Conservation (phyloP, 768 basidiomycete genomes). For the Trichaptum fuscoviolaceum region DNA sequence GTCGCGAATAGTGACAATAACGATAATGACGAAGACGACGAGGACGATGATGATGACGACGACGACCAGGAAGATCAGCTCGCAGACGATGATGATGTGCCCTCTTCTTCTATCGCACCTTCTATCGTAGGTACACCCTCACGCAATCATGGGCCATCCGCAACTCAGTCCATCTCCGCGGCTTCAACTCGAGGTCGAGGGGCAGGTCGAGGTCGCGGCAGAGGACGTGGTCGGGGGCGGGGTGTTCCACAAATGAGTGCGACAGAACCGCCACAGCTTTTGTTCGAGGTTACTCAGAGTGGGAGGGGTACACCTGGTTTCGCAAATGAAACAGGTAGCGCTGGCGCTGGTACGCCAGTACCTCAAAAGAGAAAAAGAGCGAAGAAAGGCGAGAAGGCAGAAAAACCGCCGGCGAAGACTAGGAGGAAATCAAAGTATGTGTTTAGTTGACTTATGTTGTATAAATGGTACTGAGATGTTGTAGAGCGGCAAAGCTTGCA, state of each 20-base stretch:
- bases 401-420: neutral
- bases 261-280: neutral
- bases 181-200: neutral
- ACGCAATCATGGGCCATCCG: slow-evolving; percentile 13
- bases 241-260: neutral
- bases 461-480: neutral
- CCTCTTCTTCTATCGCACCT: slow-evolving; percentile 23
- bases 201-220: neutral
- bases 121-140: slow-evolving; percentile 30
- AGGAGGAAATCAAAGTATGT: neutral
- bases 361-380: neutral
- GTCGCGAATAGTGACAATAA: slow-evolving; percentile 17
- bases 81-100: slow-evolving; percentile 63
- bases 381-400: slow-evolving; percentile 4
- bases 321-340: neutral
- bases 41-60: slow-evolving; percentile 57
- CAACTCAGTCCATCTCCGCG: slow-evolving; percentile 6
- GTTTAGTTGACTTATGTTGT: neutral
- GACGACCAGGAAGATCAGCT: slow-evolving; percentile 78
- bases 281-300: neutral
- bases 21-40: slow-evolving; percentile 27
- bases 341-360: slow-evolving; percentile 1
- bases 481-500: neutral
- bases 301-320: neutral
- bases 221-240: neutral